phyloP scores from a whole-genome alignment of 352 stramenopile species.

The Phytophthora cajani region DNA sequence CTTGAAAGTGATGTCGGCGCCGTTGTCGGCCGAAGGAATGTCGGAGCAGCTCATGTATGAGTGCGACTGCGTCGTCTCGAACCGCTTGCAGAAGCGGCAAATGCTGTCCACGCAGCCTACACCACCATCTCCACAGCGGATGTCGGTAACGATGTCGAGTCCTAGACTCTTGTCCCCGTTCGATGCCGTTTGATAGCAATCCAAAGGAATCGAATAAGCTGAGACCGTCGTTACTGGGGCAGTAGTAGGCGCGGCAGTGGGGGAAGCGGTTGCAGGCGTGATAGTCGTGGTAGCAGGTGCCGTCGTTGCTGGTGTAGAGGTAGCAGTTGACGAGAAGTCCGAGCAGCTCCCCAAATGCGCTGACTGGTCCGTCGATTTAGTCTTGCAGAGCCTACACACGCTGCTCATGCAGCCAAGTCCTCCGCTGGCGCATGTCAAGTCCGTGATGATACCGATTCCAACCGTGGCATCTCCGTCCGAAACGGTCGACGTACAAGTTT shows the following conservation, averaged over 20 bases:
- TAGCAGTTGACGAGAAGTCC: constrained; percentile 7
- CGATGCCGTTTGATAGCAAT: constrained; percentile 30
- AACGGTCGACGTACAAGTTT: constrained; percentile 12
- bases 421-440: constrained; percentile 29
- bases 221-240: constrained; percentile 9
- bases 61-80: constrained; percentile 33
- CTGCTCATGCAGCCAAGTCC: constrained; percentile 37
- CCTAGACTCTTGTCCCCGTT: constrained; percentile 30
- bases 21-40: constrained; percentile 22
- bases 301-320: background rate
- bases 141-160: constrained; percentile 38
- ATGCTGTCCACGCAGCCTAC: constrained; percentile 36
- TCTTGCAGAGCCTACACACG: constrained; percentile 37
- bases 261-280: background rate
- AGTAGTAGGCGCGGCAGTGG: constrained; percentile 5
- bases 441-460: constrained; percentile 38
- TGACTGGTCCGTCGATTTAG: constrained; percentile 28
- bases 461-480: constrained; percentile 28
- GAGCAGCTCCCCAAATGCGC: constrained; percentile 30
- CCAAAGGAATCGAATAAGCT: constrained; percentile 28
- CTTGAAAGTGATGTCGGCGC: constrained; percentile 37
- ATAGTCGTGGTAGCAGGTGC: background rate
- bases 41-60: constrained; percentile 30
- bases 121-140: constrained; percentile 40
- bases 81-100: constrained; percentile 40